These are phyloP conservation scores for Infundibulicybe gibba DNA, from an alignment of 768 basidiomycete genomes.

Conservation along the genomic window DNA sequence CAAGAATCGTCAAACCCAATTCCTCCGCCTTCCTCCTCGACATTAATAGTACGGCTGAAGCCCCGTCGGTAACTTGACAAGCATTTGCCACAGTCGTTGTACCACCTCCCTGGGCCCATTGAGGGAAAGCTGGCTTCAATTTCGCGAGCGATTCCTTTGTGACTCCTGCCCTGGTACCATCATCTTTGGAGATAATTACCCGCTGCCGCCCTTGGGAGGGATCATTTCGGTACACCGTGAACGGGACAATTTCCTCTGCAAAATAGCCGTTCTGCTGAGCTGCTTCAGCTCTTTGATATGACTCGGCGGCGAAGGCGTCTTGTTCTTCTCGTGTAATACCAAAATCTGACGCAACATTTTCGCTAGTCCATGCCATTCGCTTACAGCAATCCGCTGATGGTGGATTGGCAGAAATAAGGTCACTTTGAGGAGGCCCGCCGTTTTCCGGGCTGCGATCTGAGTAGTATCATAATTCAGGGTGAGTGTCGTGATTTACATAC, in stretches of 20 bases:
- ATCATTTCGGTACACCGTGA: conserved; percentile 62
- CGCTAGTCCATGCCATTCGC: conserved; percentile 90
- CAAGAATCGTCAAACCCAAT: conserved; percentile 70
- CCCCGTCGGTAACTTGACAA: conserved; percentile 82
- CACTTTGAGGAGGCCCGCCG: conserved; percentile 58
- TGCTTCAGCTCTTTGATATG: conserved; percentile 74
- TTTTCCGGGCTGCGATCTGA: conserved; percentile 70
- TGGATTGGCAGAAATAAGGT: conserved; percentile 50
- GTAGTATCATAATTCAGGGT: conserved; percentile 61
- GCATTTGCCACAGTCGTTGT: conserved; percentile 85
- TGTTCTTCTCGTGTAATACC: conserved; percentile 69
- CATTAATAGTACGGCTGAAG: conserved; percentile 82
- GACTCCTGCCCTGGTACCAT: conserved; percentile 74
- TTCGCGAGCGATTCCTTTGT: conserved; percentile 61
- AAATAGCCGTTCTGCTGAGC: conserved; percentile 69
- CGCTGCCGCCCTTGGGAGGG: conserved; percentile 45
- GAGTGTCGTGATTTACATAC: conserved; percentile 29
- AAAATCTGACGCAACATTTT: conserved; percentile 79
- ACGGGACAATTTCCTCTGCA: conserved; percentile 71
- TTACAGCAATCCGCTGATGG: conserved; percentile 58
- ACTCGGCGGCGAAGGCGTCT: conserved; percentile 74
- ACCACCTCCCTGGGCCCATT: conserved; percentile 71
- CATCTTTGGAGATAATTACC: conserved; percentile 65
- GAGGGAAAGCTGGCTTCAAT: conserved; percentile 75
- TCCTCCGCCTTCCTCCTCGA: conserved; percentile 73